Percentiles rank a stretch among this genome's conserved stretches.
These are phyloP conservation scores for Naumovozyma baii DNA, from an alignment of 805 yeast genomes.

Conservation along the genomic window DNA sequence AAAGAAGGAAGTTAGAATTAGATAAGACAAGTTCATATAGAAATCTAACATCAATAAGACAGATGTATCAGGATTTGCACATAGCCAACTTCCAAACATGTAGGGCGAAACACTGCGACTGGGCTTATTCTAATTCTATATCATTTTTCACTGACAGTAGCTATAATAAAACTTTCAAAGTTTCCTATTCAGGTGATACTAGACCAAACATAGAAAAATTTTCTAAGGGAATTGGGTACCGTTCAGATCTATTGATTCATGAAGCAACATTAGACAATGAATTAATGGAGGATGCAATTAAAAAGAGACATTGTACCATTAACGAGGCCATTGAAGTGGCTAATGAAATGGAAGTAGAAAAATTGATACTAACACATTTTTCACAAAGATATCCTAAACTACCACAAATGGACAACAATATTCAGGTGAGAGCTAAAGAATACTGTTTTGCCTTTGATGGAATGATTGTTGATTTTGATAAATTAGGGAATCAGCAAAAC, in stretches of 20 bases:
- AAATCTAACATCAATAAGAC: constrained; percentile 23
- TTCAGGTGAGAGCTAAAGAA: constrained; percentile 24
- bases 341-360: constrained; percentile 58
- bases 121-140: constrained; percentile 64
- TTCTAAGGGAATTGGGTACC: constrained; percentile 49
- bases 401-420: constrained; percentile 31
- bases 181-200: constrained; percentile 92
- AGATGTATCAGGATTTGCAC: constrained; percentile 35
- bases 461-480: constrained; percentile 41
- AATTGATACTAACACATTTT: constrained; percentile 78
- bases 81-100: constrained; percentile 46
- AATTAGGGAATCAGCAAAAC: constrained; percentile 33
- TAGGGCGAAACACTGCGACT: constrained; percentile 74
- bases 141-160: constrained; percentile 31
- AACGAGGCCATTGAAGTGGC: constrained; percentile 74
- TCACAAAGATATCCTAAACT: constrained; percentile 75
- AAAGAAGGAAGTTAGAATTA: constrained; percentile 19
- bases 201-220: constrained; percentile 62
- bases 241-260: constrained; percentile 72
- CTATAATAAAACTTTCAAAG: constrained; percentile 39
- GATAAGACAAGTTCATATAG: constrained; percentile 19
- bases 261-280: constrained; percentile 89
- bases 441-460: constrained; percentile 57
- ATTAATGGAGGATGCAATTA: constrained; percentile 63
- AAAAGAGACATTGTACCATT: constrained; percentile 80